Percentiles rank a stretch among this genome's conserved stretches.
These are phyloP conservation scores for Zygosaccharomyces kombuchaensis DNA, from an alignment of 805 yeast species.

Conservation along the genomic window DNA sequence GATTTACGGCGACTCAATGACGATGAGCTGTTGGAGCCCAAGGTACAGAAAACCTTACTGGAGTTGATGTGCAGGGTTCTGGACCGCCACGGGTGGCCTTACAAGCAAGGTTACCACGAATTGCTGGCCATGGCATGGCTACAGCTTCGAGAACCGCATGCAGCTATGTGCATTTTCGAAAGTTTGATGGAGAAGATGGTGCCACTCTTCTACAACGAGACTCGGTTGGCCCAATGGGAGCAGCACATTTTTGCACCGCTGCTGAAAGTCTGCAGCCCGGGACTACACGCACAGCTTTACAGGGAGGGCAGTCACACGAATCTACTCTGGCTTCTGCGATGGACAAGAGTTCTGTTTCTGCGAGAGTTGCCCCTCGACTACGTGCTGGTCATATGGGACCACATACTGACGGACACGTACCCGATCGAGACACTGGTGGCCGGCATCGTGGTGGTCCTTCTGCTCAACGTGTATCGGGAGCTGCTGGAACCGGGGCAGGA, in stretches of 20 bases:
- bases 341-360: conserved; percentile 31
- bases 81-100: conserved; percentile 20
- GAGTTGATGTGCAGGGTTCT: conserved; percentile 26
- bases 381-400: conserved; percentile 32
- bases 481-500: conserved; percentile 19
- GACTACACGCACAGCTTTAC: conserved; percentile 15
- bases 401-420: conserved; percentile 24
- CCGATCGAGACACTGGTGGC: conserved; percentile 25
- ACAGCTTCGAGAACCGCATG: conserved; percentile 19
- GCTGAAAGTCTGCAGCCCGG: conserved; percentile 20
- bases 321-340: conserved; percentile 33
- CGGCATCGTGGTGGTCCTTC: conserved; percentile 22
- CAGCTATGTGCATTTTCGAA: conserved; percentile 23
- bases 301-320: conserved; percentile 16
- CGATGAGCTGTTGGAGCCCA: conserved; percentile 21
- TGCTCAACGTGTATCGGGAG: conserved; percentile 20
- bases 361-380: conserved; percentile 29
- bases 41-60: conserved; percentile 12
- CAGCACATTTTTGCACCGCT: conserved; percentile 19
- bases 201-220: conserved; percentile 27
- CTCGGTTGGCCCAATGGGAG: conserved; percentile 27
- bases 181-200: conserved; percentile 27
- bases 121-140: conserved; percentile 28
- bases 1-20: conserved; percentile 30
- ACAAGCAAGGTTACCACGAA: conserved; percentile 35